Percentiles rank a stretch among this genome's conserved stretches.
Evolutionary conservation across 345 rosid species (phyloP).

Genomic region (Aurinia saxatilis): DNA sequence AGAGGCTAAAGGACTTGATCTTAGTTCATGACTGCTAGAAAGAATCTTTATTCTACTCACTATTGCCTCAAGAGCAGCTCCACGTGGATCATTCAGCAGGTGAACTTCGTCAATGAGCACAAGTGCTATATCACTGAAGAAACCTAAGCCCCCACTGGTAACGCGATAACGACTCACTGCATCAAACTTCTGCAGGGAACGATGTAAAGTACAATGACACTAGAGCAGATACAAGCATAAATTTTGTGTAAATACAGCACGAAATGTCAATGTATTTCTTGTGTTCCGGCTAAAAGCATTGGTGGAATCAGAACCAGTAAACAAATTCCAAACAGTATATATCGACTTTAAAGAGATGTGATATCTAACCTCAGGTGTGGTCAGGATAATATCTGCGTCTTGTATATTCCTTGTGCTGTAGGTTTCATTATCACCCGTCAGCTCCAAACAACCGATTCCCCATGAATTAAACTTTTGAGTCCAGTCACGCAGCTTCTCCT

Average conservation of each 20-base stretch:
- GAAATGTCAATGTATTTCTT: not conserved
- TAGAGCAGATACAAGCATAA: too few species aligned
- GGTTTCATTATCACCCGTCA: conserved; percentile 85
- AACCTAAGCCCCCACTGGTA: conserved; percentile 87
- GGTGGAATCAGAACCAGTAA: not conserved
- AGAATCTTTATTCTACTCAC: conserved; percentile 94
- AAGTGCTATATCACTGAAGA: conserved; percentile 87
- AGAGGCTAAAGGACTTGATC: conserved; percentile 59
- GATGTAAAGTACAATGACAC: not conserved
- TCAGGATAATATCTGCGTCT: conserved; percentile 87
- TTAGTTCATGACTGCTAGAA: conserved; percentile 64
- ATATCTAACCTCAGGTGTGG: conserved; percentile 89
- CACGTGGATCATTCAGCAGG: conserved; percentile 88
- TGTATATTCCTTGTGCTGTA: conserved; percentile 65
- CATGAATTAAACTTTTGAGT: conserved; percentile 70
- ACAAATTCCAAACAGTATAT: too few species aligned
- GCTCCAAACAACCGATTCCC: conserved; percentile 82
- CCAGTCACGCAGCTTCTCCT: conserved; percentile 94
- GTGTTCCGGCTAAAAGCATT: not conserved
- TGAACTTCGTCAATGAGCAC: conserved; percentile 96
- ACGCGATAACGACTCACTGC: conserved; percentile 86
- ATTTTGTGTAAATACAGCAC: not conserved
- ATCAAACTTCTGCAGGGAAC: conserved; percentile 76
- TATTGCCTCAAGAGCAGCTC: conserved; percentile 92
- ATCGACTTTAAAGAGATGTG: too few species aligned